Evolutionary conservation across 2,329 filamentous ascomycete species (phyloP), one percentile per base, ranked within the genome.

Genomic region (Botrytis squamosa): DNA sequence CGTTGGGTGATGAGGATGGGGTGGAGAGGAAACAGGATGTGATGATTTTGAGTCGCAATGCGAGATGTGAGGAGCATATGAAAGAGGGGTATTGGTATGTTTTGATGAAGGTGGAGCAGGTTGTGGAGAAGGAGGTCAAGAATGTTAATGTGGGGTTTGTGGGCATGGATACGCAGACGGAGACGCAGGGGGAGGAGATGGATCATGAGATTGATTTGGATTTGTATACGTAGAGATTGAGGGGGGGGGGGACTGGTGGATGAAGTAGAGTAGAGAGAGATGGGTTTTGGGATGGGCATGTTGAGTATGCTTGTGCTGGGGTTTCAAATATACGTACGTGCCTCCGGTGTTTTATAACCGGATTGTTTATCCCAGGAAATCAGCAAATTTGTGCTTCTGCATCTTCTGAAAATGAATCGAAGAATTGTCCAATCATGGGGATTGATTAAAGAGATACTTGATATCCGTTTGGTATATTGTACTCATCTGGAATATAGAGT

Each of bases 41-140:
- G 9, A 72, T 72, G 71, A 72, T 72, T 20, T 62, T 72, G 33
- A 72, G 64, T 49, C 63, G 71, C 33, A 72, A 72, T 62, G 71
- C 52, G 52, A 72, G 64, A 18, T 72, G 71, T 62, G 40, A 44
- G 8, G 22, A 69, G 2, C 71, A 72, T 69, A 59, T 69, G 66
- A 69, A 69, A 44, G 66, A 57, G 49, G 66, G 66, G 18, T 69
- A 57, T 69, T 69, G 66, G 66, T 69, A 69, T 57, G 66, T 69
- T 57, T 57, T 69, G 66, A 69, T 69, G 66, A 69, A 38, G 52
- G 66, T 69, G 66, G 36, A 69, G 16, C 66, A 69, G 66, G 6
- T 69, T 33, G 36, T 16, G 5, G 38, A 69, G 25, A 16, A 8
- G 20, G 38, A 69, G 36, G 8, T 7, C 12, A 14, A 9, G 20